Evolutionary conservation across 202 grass and related monocot genomes (phyloP).

Genomic region (Eragrostis tef): DNA sequence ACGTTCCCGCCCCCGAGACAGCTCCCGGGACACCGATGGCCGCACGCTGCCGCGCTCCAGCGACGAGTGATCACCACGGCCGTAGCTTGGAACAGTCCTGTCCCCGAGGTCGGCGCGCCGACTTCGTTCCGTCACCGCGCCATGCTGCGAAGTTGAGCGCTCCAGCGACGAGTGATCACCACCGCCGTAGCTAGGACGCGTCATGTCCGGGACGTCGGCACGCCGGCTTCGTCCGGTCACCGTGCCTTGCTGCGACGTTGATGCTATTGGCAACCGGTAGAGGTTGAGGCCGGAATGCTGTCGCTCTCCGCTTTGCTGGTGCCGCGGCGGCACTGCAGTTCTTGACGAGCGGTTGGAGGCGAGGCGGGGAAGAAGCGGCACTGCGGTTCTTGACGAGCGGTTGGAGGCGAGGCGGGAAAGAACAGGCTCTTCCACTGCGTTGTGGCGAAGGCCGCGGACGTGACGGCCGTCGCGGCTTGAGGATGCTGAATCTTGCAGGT

Average conservation of each 20-base stretch:
- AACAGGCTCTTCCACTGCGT: not conserved
- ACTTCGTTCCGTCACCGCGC: not conserved
- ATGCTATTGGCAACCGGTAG: not conserved
- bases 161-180: not conserved
- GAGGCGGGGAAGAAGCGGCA: not conserved
- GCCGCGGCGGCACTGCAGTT: not conserved
- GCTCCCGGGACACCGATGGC: slow-evolving; percentile 15
- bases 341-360: slow-evolving; percentile 43
- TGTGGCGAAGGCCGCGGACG: not conserved
- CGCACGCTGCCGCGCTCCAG: slow-evolving; percentile 11
- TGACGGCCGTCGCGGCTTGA: slow-evolving; percentile 23
- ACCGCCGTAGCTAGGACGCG: not conserved
- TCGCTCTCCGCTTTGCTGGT: slow-evolving; percentile 4
- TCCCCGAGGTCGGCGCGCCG: not conserved
- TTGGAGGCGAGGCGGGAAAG: slow-evolving; percentile 31
- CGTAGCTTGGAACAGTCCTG: not conserved
- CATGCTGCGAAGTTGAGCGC: too few relatives aligned
- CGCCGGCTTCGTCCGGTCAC: not conserved
- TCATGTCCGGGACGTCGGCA: not conserved
- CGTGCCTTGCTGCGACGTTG: not conserved
- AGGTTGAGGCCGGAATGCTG: not conserved
- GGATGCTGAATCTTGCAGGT: slow-evolving; percentile 16
- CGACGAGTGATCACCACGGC: not conserved
- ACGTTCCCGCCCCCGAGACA: not conserved
- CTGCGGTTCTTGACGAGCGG: slow-evolving; percentile 35